A percentile compares a stretch with the other conserved stretches of the same genome.
These are phyloP conservation scores for Candida frijolesensis DNA, from an alignment of 1,139 yeast genomes.

Conservation along the genomic window DNA sequence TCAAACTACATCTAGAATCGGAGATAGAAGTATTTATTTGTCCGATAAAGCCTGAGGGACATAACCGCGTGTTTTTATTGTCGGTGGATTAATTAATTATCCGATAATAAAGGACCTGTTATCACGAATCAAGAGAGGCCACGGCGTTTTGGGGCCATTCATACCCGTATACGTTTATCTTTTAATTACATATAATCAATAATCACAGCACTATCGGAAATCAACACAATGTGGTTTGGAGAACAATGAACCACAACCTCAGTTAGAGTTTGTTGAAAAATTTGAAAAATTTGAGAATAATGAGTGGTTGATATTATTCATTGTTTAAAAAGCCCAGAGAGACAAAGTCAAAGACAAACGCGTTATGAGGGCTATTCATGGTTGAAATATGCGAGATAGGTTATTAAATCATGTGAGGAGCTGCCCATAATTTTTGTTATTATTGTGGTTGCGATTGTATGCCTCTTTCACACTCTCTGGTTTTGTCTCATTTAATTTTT, in stretches of 20 bases:
- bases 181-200: neutral
- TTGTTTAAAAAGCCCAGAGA: neutral
- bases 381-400: neutral
- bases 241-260: neutral
- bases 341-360: neutral
- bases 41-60: neutral
- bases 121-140: neutral
- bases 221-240: neutral
- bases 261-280: neutral
- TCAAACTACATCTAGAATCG: no score
- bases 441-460: neutral
- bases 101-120: neutral
- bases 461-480: neutral
- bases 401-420: neutral
- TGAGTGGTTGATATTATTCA: neutral
- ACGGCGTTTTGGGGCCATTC: no score
- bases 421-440: neutral
- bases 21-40: no score
- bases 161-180: conserved; percentile 1
- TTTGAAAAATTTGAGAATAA: neutral
- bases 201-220: no score
- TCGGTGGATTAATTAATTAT: neutral
- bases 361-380: neutral
- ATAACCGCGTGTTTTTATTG: neutral
- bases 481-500: neutral